phyloP scores from a whole-genome alignment of 805 yeast species.

The Nakazawaea siamensis region DNA sequence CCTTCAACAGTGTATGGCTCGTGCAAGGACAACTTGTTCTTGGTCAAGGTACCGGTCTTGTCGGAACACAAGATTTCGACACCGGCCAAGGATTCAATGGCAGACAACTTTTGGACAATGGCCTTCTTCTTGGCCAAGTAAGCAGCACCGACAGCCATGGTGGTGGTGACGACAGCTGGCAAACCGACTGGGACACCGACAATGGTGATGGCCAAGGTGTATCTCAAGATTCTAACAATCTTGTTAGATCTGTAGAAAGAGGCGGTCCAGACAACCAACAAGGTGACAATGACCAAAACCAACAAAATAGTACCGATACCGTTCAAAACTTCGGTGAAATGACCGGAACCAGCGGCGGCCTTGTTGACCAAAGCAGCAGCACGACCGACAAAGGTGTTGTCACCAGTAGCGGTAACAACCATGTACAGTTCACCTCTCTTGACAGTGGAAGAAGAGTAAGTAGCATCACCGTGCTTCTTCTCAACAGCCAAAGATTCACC shows the following conservation, averaged over 20 bases:
- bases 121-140: slow-evolving; percentile 96
- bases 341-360: slow-evolving; percentile 91
- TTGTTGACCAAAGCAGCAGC: slow-evolving; percentile 95
- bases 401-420: slow-evolving; percentile 94
- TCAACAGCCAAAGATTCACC: slow-evolving; percentile 97
- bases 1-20: slow-evolving; percentile 98
- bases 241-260: slow-evolving; percentile 87
- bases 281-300: slow-evolving; percentile 81
- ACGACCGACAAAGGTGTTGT: slow-evolving; percentile 92
- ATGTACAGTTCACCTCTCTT: slow-evolving; percentile 93
- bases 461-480: slow-evolving; percentile 79
- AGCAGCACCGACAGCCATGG: slow-evolving; percentile 99
- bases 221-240: slow-evolving; percentile 83
- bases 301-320: slow-evolving; percentile 93
- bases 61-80: slow-evolving; percentile 97
- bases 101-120: slow-evolving; percentile 93
- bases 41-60: slow-evolving; percentile 96
- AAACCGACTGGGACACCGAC: slow-evolving; percentile 98
- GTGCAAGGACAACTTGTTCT: slow-evolving; percentile 90
- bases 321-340: slow-evolving; percentile 94
- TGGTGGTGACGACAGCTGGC: slow-evolving; percentile 97
- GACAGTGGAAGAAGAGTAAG: slow-evolving; percentile 89
- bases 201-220: slow-evolving; percentile 91
- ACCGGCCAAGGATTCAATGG: slow-evolving; percentile 96
- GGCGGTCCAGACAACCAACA: slow-evolving; percentile 87